Evolutionary conservation across 371 early-diverging fungal species (phyloP), one percentile per base, ranked within the genome.

Genomic region (Mucor racemosus): DNA sequence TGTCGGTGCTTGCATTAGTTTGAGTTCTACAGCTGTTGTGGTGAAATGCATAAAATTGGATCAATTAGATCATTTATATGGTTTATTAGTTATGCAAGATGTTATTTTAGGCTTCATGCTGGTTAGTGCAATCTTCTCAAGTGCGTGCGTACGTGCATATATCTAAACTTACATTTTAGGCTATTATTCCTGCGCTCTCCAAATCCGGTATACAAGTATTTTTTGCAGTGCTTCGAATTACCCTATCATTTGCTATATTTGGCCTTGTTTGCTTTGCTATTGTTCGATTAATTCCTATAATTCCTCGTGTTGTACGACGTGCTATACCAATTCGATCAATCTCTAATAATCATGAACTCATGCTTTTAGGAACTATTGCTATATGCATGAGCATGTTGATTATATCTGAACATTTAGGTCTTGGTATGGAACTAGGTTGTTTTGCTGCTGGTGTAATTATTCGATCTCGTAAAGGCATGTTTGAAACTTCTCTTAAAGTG

Each of bases 371-470:
- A 7, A 76, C 79, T 3, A 75, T 88, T n/a, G 82, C 83, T 9
- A 59, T 84, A 13, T 86, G 88, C 55, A 67, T 88, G 74, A 56
- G 74, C 35, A 76, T 85, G 70, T 65, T 85, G 17, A 42, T 78
- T 9, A 33, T 88, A 9, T 80, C 84, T 7, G 76, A 71, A 8
- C 39, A 64, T 26, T 74, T 88, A 31, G 86, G 84, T 1, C 66
- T 87, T 21, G 83, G 84, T 31, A 79, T 85, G 74, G 90, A 90
- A 67, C 35, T 90, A 7, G 86, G 85, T 3, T 88, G 86, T 48
- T 90, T 90, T 76, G 84, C 87, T 4, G 88, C 87, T 1, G 90
- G 90, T 46, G 85, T 88, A 8, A 68, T 86, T 38, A 65, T 90
- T 11, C 75, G 82, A 7, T 74, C 83, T 15, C 77, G 80, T 26